Evolutionary conservation across 225 moss, liverwort and hornwort species (phyloP).

Genomic region (Marchantia paleacea): DNA sequence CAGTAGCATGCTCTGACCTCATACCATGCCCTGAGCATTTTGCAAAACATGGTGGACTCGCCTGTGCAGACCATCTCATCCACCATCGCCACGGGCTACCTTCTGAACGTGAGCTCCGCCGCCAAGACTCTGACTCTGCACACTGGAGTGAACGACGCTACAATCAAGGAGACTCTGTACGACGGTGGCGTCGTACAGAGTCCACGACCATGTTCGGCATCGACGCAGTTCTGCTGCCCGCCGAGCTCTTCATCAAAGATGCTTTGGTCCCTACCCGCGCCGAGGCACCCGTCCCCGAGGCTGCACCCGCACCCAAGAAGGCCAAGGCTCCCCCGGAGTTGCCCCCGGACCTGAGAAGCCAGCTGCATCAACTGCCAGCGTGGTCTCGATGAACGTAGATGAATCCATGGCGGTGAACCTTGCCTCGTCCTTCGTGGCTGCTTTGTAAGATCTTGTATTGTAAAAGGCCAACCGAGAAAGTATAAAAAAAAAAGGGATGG

Average conservation of each 20-base stretch:
- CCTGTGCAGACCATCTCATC: conserved; percentile 6
- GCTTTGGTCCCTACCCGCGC: neutral
- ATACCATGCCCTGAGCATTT: conserved; percentile 2
- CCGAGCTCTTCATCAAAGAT: neutral
- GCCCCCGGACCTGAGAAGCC: neutral
- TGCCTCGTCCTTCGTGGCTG: neutral
- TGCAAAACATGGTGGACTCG: neutral
- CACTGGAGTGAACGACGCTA: conserved; percentile 12
- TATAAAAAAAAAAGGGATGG: too few species aligned
- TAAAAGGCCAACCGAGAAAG: too few species aligned
- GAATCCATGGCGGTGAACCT: neutral
- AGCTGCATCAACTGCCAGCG: neutral
- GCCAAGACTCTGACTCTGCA: conserved; percentile 1
- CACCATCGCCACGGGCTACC: conserved; percentile 12
- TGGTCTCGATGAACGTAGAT: neutral
- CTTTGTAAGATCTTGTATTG: neutral
- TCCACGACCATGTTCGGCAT: conserved; percentile 9
- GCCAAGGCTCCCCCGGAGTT: neutral
- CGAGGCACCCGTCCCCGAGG: neutral
- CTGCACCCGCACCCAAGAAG: neutral
- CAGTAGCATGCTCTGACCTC: conserved; percentile 14
- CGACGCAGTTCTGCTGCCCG: conserved; percentile 13
- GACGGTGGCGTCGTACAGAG: too few species aligned
- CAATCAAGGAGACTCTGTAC: conserved; percentile 4
- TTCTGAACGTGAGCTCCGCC: neutral